Evolutionary conservation across 345 rosid species (phyloP).

Genomic region (Bretschneidera sinensis): DNA sequence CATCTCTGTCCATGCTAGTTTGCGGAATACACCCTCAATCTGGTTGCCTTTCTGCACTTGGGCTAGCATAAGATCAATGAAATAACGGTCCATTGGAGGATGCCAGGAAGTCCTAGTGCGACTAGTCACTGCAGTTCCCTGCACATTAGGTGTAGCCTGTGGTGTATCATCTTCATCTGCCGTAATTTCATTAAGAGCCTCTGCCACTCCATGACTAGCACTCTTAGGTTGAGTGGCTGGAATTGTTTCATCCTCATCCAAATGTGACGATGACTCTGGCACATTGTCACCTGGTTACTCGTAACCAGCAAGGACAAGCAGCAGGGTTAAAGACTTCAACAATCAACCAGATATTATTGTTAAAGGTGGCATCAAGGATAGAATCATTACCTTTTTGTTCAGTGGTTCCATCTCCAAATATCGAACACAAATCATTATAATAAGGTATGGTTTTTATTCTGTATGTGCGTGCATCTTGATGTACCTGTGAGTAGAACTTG

Average conservation of each 20-base stretch:
- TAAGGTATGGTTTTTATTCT: constrained; percentile 65
- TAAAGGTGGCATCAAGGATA: background rate
- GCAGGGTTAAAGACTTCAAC: constrained; percentile 11
- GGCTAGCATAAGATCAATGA: constrained; percentile 74
- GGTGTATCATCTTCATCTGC: constrained; percentile 37
- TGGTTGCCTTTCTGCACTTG: constrained; percentile 67
- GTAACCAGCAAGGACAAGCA: constrained; percentile 1
- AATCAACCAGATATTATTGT: constrained; percentile 1
- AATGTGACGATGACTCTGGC: constrained; percentile 17
- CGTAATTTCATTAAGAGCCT: constrained; percentile 24
- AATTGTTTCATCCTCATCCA: constrained; percentile 19
- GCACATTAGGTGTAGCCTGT: constrained; percentile 13
- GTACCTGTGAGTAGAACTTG: constrained; percentile 31
- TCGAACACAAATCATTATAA: constrained; percentile 58
- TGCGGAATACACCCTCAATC: constrained; percentile 70
- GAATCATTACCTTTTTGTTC: constrained; percentile 45
- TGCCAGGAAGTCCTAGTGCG: constrained; percentile 76
- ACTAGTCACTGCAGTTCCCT: constrained; percentile 8
- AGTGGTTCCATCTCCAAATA: constrained; percentile 42
- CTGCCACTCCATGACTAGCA: constrained; percentile 24
- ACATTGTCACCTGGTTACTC: constrained; percentile 24
- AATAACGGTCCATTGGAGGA: constrained; percentile 82
- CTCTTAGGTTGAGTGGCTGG: constrained; percentile 6
- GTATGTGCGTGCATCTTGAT: constrained; percentile 55
- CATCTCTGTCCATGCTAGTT: constrained; percentile 85